phyloP scores from a whole-genome alignment of 352 stramenopile genomes.

The Globisporangium echinulatum region DNA sequence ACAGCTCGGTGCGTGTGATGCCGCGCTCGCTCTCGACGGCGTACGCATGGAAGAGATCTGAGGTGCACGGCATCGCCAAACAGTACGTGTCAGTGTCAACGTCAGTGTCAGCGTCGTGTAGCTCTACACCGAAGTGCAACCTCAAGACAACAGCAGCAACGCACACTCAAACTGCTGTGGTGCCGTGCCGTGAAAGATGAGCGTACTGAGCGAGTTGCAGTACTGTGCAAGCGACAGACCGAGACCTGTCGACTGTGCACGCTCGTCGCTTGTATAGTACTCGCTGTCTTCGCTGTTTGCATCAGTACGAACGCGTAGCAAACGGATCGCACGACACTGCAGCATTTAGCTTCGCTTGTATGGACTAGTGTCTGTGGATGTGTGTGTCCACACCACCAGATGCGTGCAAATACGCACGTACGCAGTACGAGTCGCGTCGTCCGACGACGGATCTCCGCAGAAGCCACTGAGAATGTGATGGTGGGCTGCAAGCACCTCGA shows the following conservation, averaged over 20 bases:
- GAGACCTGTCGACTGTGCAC: slow-evolving; percentile 9
- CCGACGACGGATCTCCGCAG: slow-evolving; percentile 18
- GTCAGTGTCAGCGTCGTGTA: neutral
- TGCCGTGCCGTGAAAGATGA: slow-evolving; percentile 34
- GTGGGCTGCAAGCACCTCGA: slow-evolving; percentile 37
- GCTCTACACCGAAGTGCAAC: too few species aligned
- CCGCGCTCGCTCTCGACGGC: slow-evolving; percentile 41
- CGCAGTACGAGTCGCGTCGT: neutral
- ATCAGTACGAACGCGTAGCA: too few species aligned
- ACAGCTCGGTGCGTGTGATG: slow-evolving; percentile 46
- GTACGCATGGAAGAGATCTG: slow-evolving; percentile 58
- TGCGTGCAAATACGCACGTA: too few species aligned
- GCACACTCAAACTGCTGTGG: slow-evolving; percentile 56
- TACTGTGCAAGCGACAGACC: slow-evolving; percentile 50
- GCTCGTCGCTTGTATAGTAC: neutral
- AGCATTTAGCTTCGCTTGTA: too few species aligned
- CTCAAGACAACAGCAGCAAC: slow-evolving; percentile 1
- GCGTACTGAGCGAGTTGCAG: slow-evolving; percentile 28
- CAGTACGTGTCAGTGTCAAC: neutral
- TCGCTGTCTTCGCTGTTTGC: neutral
- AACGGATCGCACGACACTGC: too few species aligned
- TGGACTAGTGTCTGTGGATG: neutral
- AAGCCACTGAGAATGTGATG: slow-evolving; percentile 39
- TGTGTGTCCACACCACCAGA: neutral
- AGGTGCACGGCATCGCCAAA: neutral